Evolutionary conservation across 768 basidiomycete species (phyloP).

Genomic region (Dendrothele bispora): DNA sequence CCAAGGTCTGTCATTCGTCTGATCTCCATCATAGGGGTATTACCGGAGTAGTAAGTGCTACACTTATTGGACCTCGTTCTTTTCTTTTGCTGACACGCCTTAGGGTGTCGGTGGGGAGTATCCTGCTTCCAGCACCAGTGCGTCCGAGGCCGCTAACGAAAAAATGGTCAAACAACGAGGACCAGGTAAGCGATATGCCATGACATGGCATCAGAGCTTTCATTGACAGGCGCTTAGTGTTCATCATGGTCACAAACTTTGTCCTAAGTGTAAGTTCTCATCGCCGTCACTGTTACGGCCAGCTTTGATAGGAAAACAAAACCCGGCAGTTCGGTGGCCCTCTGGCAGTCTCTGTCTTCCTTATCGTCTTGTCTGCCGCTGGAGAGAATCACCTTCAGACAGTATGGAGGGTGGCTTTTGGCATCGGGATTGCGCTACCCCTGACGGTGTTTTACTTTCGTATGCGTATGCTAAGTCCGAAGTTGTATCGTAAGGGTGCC

Average conservation of each 20-base stretch:
- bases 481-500: conserved; percentile 61
- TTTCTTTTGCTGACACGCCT: neutral
- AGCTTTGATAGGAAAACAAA: neutral
- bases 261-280: conserved; percentile 53
- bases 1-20: too few relatives aligned
- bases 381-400: conserved; percentile 60
- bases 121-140: conserved; percentile 56
- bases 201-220: conserved; percentile 5
- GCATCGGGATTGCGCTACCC: conserved; percentile 61
- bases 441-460: conserved; percentile 73
- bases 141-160: conserved; percentile 66
- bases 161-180: conserved; percentile 59
- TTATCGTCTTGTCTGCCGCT: conserved; percentile 68
- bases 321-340: conserved; percentile 59
- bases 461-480: conserved; percentile 68
- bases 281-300: neutral
- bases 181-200: conserved; percentile 40
- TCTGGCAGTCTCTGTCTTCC: conserved; percentile 62
- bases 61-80: neutral
- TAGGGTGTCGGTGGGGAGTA: conserved; percentile 80
- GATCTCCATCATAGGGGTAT: conserved; percentile 44
- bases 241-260: conserved; percentile 77
- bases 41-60: conserved; percentile 58
- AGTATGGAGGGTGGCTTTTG: conserved; percentile 70
- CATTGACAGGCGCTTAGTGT: conserved; percentile 39